Base-by-base conservation (phyloP, 2,329 filamentous ascomycete species). In the Penicillium sp. region DNA sequence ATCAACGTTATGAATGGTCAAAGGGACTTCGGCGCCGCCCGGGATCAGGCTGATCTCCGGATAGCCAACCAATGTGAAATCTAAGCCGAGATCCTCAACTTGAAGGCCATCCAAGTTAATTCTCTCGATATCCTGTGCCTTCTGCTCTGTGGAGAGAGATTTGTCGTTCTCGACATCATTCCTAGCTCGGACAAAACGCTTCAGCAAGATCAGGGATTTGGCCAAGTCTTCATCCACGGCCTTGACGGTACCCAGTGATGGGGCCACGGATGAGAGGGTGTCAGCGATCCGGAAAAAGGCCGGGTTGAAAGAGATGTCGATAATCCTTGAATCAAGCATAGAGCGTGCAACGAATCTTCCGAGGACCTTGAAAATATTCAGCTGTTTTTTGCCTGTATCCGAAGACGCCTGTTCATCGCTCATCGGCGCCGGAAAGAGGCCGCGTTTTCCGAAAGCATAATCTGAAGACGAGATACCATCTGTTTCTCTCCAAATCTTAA, bases 251-350 rank as follows among this genome's bases (percentile, higher is more conserved):
- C 88, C 89, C 6, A 98, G 75, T 0, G 90, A 95, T 9, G 90
- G 89, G 15, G 82, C 82, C 3, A 95, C 82, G 0, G 80, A 71
- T 11, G 72, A 72, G 10, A 72, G 76, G 30, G 75, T 79, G 54
- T 94, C 86, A 11, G 87, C 87, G 50, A 96, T 86, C 42, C 91
- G 87, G 81, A 98, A 98, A 72, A 98, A 96, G 4, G 89, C 94
- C 2, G 93, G 87, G 61, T 96, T 98, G 69, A 98, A 93, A 40
- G 91, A 93, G 51, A 98, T 83, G 58, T 98, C 93, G 53, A 98
- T 96, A 62, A 98, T 97, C 38, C 93, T 81, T 1, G 91, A 96
- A 63, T 98, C 93, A 37, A 98, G 84, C 93, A 98, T 97, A 0
- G 93, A 96, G 35, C 93, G 83, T 19, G 94, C 93, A 33, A 97